These are phyloP conservation scores for Escovopsis weberi DNA, from an alignment of 2,329 filamentous ascomycete genomes.

Conservation along the genomic window DNA sequence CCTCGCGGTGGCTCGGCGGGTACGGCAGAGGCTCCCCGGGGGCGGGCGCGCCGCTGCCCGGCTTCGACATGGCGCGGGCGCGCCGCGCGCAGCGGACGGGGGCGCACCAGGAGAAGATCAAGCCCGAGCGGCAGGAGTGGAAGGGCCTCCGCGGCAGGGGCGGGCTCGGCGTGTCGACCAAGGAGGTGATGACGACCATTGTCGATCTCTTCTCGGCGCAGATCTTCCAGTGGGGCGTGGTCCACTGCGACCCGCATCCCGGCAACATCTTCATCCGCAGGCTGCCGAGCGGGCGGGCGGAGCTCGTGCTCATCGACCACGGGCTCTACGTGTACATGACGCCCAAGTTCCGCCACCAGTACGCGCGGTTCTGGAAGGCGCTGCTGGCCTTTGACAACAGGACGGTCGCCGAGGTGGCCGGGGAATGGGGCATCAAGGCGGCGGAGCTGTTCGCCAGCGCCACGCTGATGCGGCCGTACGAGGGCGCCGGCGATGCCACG, in stretches of 20 bases:
- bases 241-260: slow-evolving; percentile 94
- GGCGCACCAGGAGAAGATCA: slow-evolving; percentile 46
- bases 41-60: slow-evolving; percentile 48
- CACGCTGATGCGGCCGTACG: slow-evolving; percentile 80
- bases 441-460: slow-evolving; percentile 84
- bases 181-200: slow-evolving; percentile 92
- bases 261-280: slow-evolving; percentile 95
- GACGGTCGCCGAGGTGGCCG: slow-evolving; percentile 57
- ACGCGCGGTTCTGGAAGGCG: slow-evolving; percentile 83
- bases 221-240: slow-evolving; percentile 92
- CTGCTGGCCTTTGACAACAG: slow-evolving; percentile 87
- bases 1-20: slow-evolving; percentile 63
- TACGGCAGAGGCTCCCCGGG: slow-evolving; percentile 65
- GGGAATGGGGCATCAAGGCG: slow-evolving; percentile 75
- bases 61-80: slow-evolving; percentile 31
- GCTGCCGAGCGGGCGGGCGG: slow-evolving; percentile 63
- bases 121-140: slow-evolving; percentile 71
- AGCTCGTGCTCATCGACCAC: slow-evolving; percentile 93
- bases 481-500: slow-evolving; percentile 68
- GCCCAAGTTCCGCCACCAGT: slow-evolving; percentile 70
- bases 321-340: slow-evolving; percentile 90
- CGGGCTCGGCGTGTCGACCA: slow-evolving; percentile 68
- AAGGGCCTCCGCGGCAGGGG: slow-evolving; percentile 56
- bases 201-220: slow-evolving; percentile 93
- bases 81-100: slow-evolving; percentile 34